These are phyloP conservation scores for Gaeumannomyces sp. DNA, from an alignment of 2,329 filamentous ascomycete species.

Conservation along the genomic window DNA sequence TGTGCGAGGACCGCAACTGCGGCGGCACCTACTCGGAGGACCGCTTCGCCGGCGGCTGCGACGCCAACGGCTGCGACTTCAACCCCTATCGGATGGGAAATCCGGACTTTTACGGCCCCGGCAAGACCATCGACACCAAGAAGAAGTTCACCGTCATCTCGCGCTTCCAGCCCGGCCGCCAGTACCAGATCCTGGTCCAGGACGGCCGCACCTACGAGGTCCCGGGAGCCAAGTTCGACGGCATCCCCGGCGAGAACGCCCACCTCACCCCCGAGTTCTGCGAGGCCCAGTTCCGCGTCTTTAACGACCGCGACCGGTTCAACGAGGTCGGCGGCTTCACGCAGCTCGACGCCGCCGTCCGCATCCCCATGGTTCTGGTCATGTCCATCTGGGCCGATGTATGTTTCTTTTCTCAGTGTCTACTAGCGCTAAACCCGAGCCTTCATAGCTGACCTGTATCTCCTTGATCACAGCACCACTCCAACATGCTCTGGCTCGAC, in stretches of 20 bases:
- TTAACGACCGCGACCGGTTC: conserved; percentile 48
- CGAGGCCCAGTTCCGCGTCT: conserved; percentile 42
- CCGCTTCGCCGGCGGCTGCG: conserved; percentile 54
- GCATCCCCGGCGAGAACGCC: conserved; percentile 18
- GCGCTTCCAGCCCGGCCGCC: conserved; percentile 46
- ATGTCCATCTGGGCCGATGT: conserved; percentile 49
- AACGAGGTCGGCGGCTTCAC: conserved; percentile 45
- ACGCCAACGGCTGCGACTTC: conserved; percentile 61
- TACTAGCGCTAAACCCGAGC: no score
- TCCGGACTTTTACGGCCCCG: conserved; percentile 53
- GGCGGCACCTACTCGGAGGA: conserved; percentile 42
- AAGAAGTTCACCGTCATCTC: conserved; percentile 56
- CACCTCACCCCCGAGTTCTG: conserved; percentile 52
- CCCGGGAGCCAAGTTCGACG: conserved; percentile 30
- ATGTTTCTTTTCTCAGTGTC: neutral
- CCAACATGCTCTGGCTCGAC: conserved; percentile 59
- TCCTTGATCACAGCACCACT: conserved; percentile 33
- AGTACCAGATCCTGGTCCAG: conserved; percentile 54
- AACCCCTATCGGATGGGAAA: conserved; percentile 61
- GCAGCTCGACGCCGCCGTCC: conserved; percentile 45
- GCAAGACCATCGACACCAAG: conserved; percentile 49
- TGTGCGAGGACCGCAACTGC: conserved; percentile 40
- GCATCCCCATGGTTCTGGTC: conserved; percentile 54
- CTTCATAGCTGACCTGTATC: neutral
- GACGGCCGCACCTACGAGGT: conserved; percentile 44